Base-by-base conservation (phyloP, 306 rosid species). In the Erythrophleum fordii region DNA sequence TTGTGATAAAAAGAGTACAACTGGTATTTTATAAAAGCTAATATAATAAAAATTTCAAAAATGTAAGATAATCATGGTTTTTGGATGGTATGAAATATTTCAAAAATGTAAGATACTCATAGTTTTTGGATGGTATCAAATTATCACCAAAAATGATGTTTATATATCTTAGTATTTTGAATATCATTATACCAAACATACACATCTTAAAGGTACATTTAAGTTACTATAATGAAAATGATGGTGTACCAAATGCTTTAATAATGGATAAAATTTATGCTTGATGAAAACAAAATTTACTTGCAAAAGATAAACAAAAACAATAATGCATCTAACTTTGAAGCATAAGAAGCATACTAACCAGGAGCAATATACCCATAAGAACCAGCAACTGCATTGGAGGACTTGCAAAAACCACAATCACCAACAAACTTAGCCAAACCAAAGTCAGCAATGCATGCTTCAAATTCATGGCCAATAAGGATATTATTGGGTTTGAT, bases 341-440 rank as follows among this genome's bases (percentile, higher is more conserved):
- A 17, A 69, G 58, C 31, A 20, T 34, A 11, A 39, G 41, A 29
- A 35, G 44, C 6, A 72, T 81, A 78, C 86, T 79, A 65, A 86
- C 95, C 92, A 8, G 95, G 95, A 69, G 95, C 92, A 55, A 91
- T 91, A 51, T 91, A 89, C 11, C 95, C 95, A 73, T 82, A 91
- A 10, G 95, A 91, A 28, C 95, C 92, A 7, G 90, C 95, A 67
- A 91, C 82, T 3, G 88, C 76, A 71, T 82, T 89, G 56, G 92
- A 87, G 25, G 92, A 89, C 17, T 77, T 66, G 23, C 83, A 77
- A 13, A 83, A 85, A 64, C 87, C 83, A 14, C 86, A 84, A 49
- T 91, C 88, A 28, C 85, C 95, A 31, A 89, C 81, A 2, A 91
- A 83, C 83, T 87, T 85, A 68, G 95, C 95, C 3, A 89, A 87